Conservation (phyloP, 768 basidiomycete species). For the Trametes cinnabarina region DNA sequence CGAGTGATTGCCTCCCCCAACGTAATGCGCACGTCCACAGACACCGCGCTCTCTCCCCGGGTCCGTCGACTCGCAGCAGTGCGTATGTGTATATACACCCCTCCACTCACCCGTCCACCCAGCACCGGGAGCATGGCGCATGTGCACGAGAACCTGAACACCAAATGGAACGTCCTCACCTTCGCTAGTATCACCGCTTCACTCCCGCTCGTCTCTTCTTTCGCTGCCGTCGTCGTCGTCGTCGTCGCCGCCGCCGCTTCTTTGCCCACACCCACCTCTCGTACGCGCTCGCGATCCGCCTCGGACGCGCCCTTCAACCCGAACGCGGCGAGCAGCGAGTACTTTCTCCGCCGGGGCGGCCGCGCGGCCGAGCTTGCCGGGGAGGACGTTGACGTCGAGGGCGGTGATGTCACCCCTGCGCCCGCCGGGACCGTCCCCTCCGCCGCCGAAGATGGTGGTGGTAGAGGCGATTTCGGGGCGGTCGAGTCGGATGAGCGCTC, state of each 20-base stretch:
- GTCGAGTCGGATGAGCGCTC: too few relatives aligned
- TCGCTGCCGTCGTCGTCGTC: too few relatives aligned
- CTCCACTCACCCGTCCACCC: background rate
- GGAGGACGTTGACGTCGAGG: background rate
- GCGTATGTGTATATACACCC: background rate
- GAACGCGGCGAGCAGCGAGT: slow-evolving; percentile 28
- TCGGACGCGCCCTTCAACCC: slow-evolving; percentile 4
- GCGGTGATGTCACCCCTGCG: background rate
- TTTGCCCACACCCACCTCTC: too few relatives aligned
- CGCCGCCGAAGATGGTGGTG: too few relatives aligned
- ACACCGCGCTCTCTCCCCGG: background rate
- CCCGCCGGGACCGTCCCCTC: background rate
- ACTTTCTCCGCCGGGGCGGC: slow-evolving; percentile 22
- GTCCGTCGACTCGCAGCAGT: too few relatives aligned
- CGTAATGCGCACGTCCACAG: background rate
- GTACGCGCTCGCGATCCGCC: slow-evolving; percentile 4
- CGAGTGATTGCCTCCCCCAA: background rate
- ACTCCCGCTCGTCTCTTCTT: too few relatives aligned
- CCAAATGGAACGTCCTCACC: slow-evolving; percentile 4
- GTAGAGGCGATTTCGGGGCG: background rate
- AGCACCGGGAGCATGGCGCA: background rate
- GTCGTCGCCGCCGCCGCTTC: too few relatives aligned
- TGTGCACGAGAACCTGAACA: too few relatives aligned
- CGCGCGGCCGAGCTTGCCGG: background rate
- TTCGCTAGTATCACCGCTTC: too few relatives aligned